A percentile compares a stretch with the other conserved stretches of the same genome.
phyloP scores from a whole-genome alignment of 2,329 filamentous ascomycete genomes.

The Cladosporium phlei region DNA sequence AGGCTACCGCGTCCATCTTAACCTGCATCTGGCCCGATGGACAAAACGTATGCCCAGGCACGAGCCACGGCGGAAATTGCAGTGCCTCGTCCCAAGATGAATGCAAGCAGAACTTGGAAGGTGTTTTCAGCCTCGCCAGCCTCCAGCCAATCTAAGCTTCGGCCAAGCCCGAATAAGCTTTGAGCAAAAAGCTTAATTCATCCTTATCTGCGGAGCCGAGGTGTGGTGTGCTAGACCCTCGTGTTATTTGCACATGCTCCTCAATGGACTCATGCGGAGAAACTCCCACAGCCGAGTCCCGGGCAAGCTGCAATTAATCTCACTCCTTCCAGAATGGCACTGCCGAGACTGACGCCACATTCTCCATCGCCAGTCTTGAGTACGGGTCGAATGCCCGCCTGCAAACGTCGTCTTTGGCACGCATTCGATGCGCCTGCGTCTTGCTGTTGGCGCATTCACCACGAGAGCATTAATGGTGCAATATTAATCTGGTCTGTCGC shows the following conservation, averaged over 20 bases:
- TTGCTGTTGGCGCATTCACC: neutral
- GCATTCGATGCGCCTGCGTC: conserved; percentile 9
- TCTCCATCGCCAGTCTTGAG: conserved; percentile 52
- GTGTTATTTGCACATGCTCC: too few relatives aligned
- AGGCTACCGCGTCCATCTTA: neutral
- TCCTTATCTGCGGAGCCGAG: too few relatives aligned
- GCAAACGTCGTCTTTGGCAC: conserved; percentile 30
- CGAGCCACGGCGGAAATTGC: neutral
- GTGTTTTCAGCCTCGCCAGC: neutral
- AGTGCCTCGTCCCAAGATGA: neutral
- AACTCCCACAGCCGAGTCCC: conserved; percentile 41
- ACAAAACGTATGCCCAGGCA: neutral
- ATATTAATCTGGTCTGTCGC: neutral
- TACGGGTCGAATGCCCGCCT: conserved; percentile 35
- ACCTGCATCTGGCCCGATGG: neutral
- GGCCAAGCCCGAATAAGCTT: conserved; percentile 1
- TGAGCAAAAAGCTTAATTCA: conserved; percentile 2
- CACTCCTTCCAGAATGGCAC: conserved; percentile 52
- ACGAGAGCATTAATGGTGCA: neutral
- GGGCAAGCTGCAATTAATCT: conserved; percentile 32
- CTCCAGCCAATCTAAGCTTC: too few relatives aligned
- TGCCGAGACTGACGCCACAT: conserved; percentile 45
- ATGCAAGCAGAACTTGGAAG: neutral
- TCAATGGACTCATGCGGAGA: too few relatives aligned
- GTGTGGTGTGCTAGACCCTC: too few relatives aligned